A percentile compares a stretch with the other conserved stretches of the same genome.
phyloP scores from a whole-genome alignment of 2,329 filamentous ascomycete species.

The Nannizziopsis arthrosporioides region DNA sequence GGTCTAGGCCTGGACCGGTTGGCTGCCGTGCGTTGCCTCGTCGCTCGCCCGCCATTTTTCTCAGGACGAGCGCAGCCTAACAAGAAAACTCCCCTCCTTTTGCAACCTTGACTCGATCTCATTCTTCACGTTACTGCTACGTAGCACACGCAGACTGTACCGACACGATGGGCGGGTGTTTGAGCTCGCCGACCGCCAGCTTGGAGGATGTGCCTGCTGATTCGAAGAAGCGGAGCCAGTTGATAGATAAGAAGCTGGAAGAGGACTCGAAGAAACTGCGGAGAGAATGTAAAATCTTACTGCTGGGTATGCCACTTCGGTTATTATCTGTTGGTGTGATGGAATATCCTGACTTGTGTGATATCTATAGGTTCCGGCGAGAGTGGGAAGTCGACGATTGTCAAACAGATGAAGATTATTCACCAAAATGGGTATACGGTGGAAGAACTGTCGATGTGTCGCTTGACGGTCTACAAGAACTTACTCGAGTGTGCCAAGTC shows the following conservation, averaged over 20 bases:
- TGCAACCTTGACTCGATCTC: neutral
- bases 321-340: neutral
- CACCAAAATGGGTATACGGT: constrained; percentile 94
- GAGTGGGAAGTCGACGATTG: constrained; percentile 97
- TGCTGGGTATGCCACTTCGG: constrained; percentile 55
- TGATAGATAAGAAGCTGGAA: constrained; percentile 85
- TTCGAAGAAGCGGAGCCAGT: constrained; percentile 91
- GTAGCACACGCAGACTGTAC: neutral
- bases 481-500: constrained; percentile 92
- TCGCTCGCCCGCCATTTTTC: no score
- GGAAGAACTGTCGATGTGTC: constrained; percentile 87
- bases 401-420: constrained; percentile 99
- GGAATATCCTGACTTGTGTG: constrained; percentile 11
- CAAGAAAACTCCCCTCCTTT: no score
- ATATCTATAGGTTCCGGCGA: constrained; percentile 75
- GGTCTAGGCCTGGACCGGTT: constrained; percentile 17
- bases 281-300: constrained; percentile 95
- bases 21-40: neutral
- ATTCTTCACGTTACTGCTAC: neutral
- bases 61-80: no score
- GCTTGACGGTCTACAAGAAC: constrained; percentile 96
- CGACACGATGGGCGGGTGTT: constrained; percentile 70
- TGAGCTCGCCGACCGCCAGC: constrained; percentile 54
- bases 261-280: constrained; percentile 87
- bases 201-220: constrained; percentile 63